Base-by-base conservation (phyloP, 2,329 filamentous ascomycete species). In the Mycosphaerelloides madeirae region DNA sequence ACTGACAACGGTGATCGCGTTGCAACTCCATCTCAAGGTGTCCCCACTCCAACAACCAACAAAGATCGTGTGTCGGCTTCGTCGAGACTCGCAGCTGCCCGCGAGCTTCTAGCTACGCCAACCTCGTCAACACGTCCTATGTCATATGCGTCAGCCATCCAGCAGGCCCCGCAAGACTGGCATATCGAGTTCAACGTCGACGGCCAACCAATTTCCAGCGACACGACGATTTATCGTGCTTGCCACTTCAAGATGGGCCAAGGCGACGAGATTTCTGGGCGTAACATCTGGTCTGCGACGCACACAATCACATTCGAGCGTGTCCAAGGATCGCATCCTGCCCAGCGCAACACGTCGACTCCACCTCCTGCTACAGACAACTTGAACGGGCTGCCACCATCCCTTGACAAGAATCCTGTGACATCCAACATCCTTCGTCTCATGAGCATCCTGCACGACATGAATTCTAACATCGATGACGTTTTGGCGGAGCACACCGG, bases 101-200 rank as follows among this genome's bases (percentile, higher is more conserved):
- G 63, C 19, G 62, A 66, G 40, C 35, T 63, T 46, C 54, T 65
- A 6, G 68, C 75, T 1, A 63, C 68, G 40, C 70, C 79, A 0
- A 72, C 82, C 1, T 58, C 67, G 54, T 60, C 72, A 28, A 65
- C 67, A 8, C 77, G 84, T 8, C 77, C 84, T 2, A 80, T 87
- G 67, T 88, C 89, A 0, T 95, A 96, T 65, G 84, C 89, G 18
- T 85, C 87, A 41, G 88, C 88, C 3, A 79, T 94, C 41, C 86
- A 90, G 56, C 75, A 86, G 12, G 74, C 80, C 0, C 87, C 90
- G 1, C 85, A 94, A 61, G 90, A 97, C 61, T 98, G 93, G 93
- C 91, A 98, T 60, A 89, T 98, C 49, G 87, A 97, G 61, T 98
- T 98, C 68, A 90, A 81, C 54, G 78, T 97, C 38, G 85, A 94